phyloP scores from a whole-genome alignment of 2,329 filamentous ascomycete genomes.

The Neurospora crassa region DNA sequence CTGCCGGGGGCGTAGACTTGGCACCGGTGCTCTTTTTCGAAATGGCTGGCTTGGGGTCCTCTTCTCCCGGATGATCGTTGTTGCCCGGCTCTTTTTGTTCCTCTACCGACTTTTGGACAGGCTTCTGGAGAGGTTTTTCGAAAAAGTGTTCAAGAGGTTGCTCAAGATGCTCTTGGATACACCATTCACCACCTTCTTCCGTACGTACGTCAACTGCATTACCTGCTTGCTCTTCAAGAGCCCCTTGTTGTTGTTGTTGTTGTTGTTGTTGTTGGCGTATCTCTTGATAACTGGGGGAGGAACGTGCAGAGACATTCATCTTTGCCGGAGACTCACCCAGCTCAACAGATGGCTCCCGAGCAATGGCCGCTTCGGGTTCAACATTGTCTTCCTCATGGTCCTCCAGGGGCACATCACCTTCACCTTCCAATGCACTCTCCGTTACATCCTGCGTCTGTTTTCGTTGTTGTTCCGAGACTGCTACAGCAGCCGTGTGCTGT shows the following conservation, averaged over 20 bases:
- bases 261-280: not conserved
- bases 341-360: not conserved
- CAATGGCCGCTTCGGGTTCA: not conserved
- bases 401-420: not conserved
- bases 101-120: not conserved
- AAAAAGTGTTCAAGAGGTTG: not conserved
- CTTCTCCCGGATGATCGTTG: not conserved
- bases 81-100: not conserved
- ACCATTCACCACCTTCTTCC: not conserved
- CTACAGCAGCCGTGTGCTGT: not conserved
- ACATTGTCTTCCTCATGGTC: not conserved
- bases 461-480: not conserved
- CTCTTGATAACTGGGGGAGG: not conserved
- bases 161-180: not conserved
- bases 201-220: not conserved
- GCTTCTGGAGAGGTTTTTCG: not conserved
- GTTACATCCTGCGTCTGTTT: not conserved
- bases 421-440: not conserved
- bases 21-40: not conserved
- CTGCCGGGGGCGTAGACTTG: not conserved
- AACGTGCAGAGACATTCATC: not conserved
- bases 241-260: not conserved
- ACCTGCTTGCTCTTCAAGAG: not conserved
- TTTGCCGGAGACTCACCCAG: not conserved
- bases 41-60: not conserved